phyloP scores from a whole-genome alignment of 75 land plant genomes.

The Adiantum capillusveneris region DNA sequence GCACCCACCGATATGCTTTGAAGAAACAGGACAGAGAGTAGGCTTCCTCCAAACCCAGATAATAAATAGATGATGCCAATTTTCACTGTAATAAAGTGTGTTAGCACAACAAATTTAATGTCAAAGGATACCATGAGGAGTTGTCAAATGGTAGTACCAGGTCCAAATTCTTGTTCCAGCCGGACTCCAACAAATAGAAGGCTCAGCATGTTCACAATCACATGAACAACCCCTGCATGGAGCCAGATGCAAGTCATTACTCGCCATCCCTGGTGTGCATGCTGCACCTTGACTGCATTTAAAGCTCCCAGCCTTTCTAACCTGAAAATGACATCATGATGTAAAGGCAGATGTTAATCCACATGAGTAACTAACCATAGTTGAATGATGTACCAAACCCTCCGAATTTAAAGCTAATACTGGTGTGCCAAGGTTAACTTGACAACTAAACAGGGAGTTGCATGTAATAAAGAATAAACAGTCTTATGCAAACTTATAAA shows the following conservation, averaged over 20 bases:
- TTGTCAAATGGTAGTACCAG: slow-evolving; percentile 34
- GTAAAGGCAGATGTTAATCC: too few species aligned
- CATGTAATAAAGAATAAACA: too few species aligned
- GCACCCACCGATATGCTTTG: slow-evolving; percentile 26
- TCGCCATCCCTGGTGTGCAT: slow-evolving; percentile 70
- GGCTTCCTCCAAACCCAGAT: slow-evolving; percentile 38
- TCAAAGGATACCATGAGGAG: not conserved
- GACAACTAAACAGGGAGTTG: too few species aligned
- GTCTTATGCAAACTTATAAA: too few species aligned
- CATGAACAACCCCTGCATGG: slow-evolving; percentile 88
- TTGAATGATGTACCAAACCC: too few species aligned
- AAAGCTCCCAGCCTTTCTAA: slow-evolving; percentile 75
- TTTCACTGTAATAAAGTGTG: slow-evolving; percentile 20
- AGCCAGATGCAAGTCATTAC: slow-evolving; percentile 84
- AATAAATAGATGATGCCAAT: slow-evolving; percentile 34
- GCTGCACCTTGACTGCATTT: slow-evolving; percentile 46
- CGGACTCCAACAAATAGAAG: slow-evolving; percentile 73
- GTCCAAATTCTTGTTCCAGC: slow-evolving; percentile 88
- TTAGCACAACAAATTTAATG: not conserved
- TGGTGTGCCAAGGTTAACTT: too few species aligned
- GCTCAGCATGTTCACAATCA: slow-evolving; percentile 84
- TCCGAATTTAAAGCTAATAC: too few species aligned
- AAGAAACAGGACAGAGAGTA: slow-evolving; percentile 32
- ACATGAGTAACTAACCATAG: too few species aligned
- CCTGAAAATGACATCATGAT: slow-evolving; percentile 52